Conservation (phyloP, 148 eudicot species). For the Vaccinium macrocarpon region DNA sequence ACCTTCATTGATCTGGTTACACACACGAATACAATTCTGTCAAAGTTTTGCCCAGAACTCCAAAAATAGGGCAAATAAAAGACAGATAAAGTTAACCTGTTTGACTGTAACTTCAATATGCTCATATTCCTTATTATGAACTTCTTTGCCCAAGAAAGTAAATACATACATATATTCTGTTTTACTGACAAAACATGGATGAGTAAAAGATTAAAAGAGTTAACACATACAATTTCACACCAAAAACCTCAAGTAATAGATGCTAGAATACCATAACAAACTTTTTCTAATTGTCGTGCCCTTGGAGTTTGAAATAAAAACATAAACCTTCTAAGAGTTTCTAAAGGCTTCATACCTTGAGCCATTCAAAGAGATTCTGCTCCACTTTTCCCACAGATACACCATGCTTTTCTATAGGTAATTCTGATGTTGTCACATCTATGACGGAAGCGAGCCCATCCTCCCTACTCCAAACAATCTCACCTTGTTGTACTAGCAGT, state of each 20-base stretch:
- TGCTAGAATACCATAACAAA: not conserved
- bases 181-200: not conserved
- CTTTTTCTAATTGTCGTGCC: not conserved
- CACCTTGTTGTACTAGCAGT: slow-evolving; percentile 90
- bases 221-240: not conserved
- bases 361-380: slow-evolving; percentile 92
- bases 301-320: not conserved
- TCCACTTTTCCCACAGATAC: slow-evolving; percentile 98
- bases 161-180: not conserved
- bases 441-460: slow-evolving; percentile 93
- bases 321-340: not conserved
- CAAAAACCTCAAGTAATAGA: not conserved
- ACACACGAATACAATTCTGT: not conserved
- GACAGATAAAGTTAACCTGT: not conserved
- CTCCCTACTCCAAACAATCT: slow-evolving; percentile 93
- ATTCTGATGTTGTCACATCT: slow-evolving; percentile 84
- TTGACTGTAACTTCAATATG: not conserved
- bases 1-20: not conserved
- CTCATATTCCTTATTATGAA: not conserved
- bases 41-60: not conserved
- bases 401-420: slow-evolving; percentile 87
- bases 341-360: slow-evolving; percentile 56
- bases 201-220: not conserved
- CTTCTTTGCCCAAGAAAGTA: not conserved
- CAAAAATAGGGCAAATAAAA: not conserved